These are phyloP conservation scores for Globisporangium irregulare DNA, from an alignment of 352 stramenopile genomes.

Conservation along the genomic window DNA sequence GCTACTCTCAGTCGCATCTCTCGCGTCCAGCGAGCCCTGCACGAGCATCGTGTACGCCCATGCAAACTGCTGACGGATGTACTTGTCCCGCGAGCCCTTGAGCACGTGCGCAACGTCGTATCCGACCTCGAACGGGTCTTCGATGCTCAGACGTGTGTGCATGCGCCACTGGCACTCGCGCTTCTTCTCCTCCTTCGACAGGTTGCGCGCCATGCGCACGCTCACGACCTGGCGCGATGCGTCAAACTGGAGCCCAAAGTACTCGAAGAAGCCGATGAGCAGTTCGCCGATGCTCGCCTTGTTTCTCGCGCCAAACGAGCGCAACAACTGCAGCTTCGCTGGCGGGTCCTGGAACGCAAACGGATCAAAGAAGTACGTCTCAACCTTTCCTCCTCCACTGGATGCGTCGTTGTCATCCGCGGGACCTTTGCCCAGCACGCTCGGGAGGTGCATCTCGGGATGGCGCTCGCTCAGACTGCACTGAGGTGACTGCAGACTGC, in stretches of 20 bases:
- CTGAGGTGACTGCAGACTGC: slow-evolving; percentile 24
- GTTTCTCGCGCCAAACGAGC: slow-evolving; percentile 45
- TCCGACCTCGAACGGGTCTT: slow-evolving; percentile 98
- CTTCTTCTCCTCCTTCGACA: slow-evolving; percentile 80
- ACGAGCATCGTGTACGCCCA: slow-evolving; percentile 66
- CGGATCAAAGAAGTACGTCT: slow-evolving; percentile 86
- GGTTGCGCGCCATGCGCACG: slow-evolving; percentile 54
- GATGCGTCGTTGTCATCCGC: slow-evolving; percentile 37
- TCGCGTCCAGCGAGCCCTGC: slow-evolving; percentile 24
- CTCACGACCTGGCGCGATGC: slow-evolving; percentile 65
- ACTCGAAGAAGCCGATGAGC: slow-evolving; percentile 71
- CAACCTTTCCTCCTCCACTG: slow-evolving; percentile 33
- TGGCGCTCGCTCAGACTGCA: slow-evolving; percentile 41
- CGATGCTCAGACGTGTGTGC: slow-evolving; percentile 87
- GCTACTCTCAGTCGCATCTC: not conserved
- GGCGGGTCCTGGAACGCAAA: slow-evolving; percentile 51
- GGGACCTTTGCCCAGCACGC: slow-evolving; percentile 47
- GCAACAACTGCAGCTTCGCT: slow-evolving; percentile 41
- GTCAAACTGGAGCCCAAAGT: slow-evolving; percentile 74
- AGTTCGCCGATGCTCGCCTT: slow-evolving; percentile 58
- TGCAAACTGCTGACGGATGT: slow-evolving; percentile 82
- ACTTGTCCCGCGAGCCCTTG: slow-evolving; percentile 84
- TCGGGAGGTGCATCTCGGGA: slow-evolving; percentile 39
- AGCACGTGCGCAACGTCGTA: slow-evolving; percentile 98
- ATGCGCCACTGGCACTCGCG: slow-evolving; percentile 64